A percentile compares a stretch with the other conserved stretches of the same genome.
Conservation (phyloP, 306 rosid species). For the Castanea mollissima region DNA sequence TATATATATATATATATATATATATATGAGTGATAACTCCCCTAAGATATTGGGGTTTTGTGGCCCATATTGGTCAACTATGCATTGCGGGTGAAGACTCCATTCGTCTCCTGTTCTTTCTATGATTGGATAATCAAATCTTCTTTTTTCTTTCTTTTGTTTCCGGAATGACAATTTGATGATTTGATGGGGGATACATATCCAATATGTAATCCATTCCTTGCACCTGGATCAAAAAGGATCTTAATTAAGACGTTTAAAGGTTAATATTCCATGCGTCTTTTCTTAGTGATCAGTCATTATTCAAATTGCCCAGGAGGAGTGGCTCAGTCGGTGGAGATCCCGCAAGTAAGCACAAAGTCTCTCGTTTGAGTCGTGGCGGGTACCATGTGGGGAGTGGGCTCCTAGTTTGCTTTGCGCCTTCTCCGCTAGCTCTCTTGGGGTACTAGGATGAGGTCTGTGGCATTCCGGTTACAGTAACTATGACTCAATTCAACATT, state of each 20-base stretch:
- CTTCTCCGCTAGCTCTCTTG: too few relatives aligned
- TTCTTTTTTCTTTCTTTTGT: neutral
- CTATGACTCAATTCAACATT: too few relatives aligned
- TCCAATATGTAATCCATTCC: conserved; percentile 35
- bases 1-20: too few relatives aligned
- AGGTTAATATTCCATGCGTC: conserved; percentile 10
- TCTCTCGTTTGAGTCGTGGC: too few relatives aligned
- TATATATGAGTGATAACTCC: neutral
- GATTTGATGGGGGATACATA: conserved; percentile 65
- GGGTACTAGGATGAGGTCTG: too few relatives aligned
- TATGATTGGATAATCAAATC: conserved; percentile 8
- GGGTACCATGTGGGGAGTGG: too few relatives aligned
- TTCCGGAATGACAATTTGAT: conserved; percentile 15
- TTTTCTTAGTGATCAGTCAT: conserved; percentile 22
- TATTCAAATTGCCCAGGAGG: neutral
- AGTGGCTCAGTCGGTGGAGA: too few relatives aligned
- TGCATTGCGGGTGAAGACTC: conserved; percentile 2
- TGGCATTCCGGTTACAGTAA: too few relatives aligned
- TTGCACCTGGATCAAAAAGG: conserved; percentile 41
- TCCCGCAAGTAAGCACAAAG: too few relatives aligned
- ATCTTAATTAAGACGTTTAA: conserved; percentile 20
- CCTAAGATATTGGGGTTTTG: neutral
- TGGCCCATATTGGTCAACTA: neutral
- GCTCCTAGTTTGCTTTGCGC: too few relatives aligned
- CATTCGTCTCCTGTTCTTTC: neutral